A percentile compares a stretch with the other conserved stretches of the same genome.
Conservation (phyloP, 2,329 filamentous ascomycete genomes). For the Spiromastix sp. region DNA sequence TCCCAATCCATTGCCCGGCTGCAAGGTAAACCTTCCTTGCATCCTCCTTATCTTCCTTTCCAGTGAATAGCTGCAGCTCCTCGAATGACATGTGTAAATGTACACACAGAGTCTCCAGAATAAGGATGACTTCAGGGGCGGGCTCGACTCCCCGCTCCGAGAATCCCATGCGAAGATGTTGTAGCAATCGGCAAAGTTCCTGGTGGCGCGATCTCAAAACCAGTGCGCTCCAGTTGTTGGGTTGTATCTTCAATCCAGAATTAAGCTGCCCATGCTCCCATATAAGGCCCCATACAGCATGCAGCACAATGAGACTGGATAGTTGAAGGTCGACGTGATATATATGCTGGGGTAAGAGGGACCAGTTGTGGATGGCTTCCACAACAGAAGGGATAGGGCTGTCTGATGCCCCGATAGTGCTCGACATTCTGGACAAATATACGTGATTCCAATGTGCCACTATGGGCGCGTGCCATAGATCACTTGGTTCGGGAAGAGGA, state of each 20-base stretch:
- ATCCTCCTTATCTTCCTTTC: slow-evolving; percentile 23
- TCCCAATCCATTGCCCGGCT: slow-evolving; percentile 20
- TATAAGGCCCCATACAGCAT: not conserved
- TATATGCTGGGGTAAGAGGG: not conserved
- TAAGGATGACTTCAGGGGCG: slow-evolving; percentile 8
- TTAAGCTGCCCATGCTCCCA: not conserved
- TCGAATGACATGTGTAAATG: slow-evolving; percentile 26
- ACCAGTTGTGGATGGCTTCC: not conserved
- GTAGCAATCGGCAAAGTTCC: not conserved
- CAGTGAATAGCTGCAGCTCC: slow-evolving; percentile 27
- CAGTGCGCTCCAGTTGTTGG: too few species aligned
- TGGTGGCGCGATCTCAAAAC: too few species aligned
- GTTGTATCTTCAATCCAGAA: not conserved
- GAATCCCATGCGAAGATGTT: not conserved
- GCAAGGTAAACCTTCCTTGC: slow-evolving; percentile 17
- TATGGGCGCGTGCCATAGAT: not conserved
- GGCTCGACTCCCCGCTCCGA: not conserved
- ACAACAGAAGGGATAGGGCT: not conserved
- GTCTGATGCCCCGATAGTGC: not conserved
- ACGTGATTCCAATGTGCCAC: not conserved
- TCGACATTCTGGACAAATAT: not conserved
- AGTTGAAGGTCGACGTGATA: not conserved
- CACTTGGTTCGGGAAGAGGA: not conserved
- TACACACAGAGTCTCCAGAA: slow-evolving; percentile 15
- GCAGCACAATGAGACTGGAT: not conserved